Evolutionary conservation across 805 yeast species (phyloP).

Genomic region (Candida ficus): DNA sequence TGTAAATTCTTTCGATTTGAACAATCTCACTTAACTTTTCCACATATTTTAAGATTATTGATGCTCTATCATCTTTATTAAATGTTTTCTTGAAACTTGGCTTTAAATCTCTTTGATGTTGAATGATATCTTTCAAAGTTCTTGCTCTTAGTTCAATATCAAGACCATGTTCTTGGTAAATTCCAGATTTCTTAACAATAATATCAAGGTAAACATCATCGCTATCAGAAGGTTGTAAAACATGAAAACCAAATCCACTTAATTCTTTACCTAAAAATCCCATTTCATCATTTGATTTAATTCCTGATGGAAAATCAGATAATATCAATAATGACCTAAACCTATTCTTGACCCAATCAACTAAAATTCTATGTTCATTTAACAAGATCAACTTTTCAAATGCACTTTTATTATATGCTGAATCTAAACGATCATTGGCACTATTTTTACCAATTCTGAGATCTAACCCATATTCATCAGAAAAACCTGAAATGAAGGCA

Average conservation of each 20-base stretch:
- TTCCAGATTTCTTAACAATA: conserved; percentile 39
- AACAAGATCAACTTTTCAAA: conserved; percentile 38
- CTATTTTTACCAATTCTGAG: neutral
- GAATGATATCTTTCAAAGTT: conserved; percentile 32
- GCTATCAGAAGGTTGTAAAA: conserved; percentile 37
- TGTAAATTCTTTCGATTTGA: conserved; percentile 61
- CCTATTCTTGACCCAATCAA: conserved; percentile 63
- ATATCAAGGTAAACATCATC: conserved; percentile 38
- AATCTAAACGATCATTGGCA: conserved; percentile 41
- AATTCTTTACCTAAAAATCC: conserved; percentile 12
- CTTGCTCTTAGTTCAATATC: conserved; percentile 34
- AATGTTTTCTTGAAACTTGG: conserved; percentile 24
- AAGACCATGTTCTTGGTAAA: conserved; percentile 53
- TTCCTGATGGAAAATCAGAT: conserved; percentile 39
- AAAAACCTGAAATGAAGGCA: conserved; percentile 34
- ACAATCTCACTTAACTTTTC: conserved; percentile 51
- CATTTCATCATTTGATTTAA: conserved; percentile 15
- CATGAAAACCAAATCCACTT: conserved; percentile 27
- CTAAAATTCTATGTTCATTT: conserved; percentile 60
- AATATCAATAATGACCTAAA: conserved; percentile 58
- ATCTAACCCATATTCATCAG: conserved; percentile 21
- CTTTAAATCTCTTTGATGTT: conserved; percentile 21
- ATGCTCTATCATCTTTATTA: conserved; percentile 36
- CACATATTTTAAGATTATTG: conserved; percentile 44
- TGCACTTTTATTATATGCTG: conserved; percentile 42